Base-by-base conservation (phyloP, 768 basidiomycete species). In the Termitomyces sp. region DNA sequence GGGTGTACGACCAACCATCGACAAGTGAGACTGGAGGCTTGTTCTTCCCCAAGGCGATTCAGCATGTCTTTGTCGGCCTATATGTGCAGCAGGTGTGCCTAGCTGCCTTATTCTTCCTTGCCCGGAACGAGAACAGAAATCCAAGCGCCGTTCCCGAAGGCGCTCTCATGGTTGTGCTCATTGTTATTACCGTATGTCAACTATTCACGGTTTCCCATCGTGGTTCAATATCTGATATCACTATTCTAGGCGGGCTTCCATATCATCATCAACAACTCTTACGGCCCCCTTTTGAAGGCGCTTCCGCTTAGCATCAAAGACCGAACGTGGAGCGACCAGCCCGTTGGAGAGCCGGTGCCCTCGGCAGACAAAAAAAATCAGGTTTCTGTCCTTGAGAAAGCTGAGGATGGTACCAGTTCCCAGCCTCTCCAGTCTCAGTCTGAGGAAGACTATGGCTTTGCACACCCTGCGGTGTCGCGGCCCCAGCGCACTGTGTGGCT, bases 41-140 rank as follows among this genome's bases (percentile, higher is more conserved):
- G 48, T 98, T 97, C 79, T 98, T 94, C 80, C 95, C 95, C 23
- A 91, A 87, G 71, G 96, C 97, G 5, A 83, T 98, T 27, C 86
- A 91, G 48, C 97, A 98, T 66, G 67, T 96, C 31, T 98, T 98
- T 62, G 92, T 95, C 21, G 97, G 96, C 3, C 65, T 98, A 68
- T 99, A 99, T 68, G 80, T 99, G 44, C 84, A 95, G 69, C 87
- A 97, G 27, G 44, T 64, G 5, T 62, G 60, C 53, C 46, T 63
- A 19, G 68, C 67, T 61, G 62, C 38, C 48, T 55, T 61, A 44
- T 63, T 98, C 82, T 98, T 99, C 87, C 80, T 99, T 8, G 83
- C 87, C 1, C 76, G 73, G 53, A 73, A 93, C 61, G 65, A 73
- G 23, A 74, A 85, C 29, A 58, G 71, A 0, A 75, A 85, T 0